phyloP scores from a whole-genome alignment of 2,329 filamentous ascomycete species.

The Fusarium decemcellulare region DNA sequence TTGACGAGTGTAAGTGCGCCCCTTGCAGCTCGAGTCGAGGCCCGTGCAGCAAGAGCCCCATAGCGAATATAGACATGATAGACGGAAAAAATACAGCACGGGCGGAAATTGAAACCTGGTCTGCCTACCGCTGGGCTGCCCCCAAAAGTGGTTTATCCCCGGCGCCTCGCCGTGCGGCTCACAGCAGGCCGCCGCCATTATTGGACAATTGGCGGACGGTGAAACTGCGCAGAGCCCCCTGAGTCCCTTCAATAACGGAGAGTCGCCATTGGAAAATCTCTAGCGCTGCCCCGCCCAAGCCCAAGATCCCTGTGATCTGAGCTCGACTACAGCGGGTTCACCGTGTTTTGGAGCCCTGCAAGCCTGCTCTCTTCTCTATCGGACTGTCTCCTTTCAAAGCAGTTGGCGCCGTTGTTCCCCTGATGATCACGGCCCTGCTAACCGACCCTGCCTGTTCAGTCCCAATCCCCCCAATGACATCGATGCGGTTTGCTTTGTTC shows the following conservation, averaged over 20 bases:
- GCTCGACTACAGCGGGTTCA: background rate
- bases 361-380: background rate
- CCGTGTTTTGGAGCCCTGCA: background rate
- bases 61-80: constrained; percentile 31
- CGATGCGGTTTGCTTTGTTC: background rate
- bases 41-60: constrained; percentile 21
- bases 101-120: constrained; percentile 35
- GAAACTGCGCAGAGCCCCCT: constrained; percentile 30
- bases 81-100: constrained; percentile 37
- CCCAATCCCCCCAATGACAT: background rate
- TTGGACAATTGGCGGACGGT: constrained; percentile 29
- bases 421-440: constrained; percentile 6
- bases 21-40: constrained; percentile 9
- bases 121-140: constrained; percentile 6
- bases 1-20: background rate
- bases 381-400: constrained; percentile 14
- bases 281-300: constrained; percentile 22
- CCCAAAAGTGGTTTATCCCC: constrained; percentile 1
- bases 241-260: constrained; percentile 40
- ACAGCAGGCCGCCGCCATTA: constrained; percentile 11
- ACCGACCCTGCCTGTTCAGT: background rate
- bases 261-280: constrained; percentile 25
- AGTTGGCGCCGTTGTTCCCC: constrained; percentile 18
- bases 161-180: constrained; percentile 42
- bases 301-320: background rate